These are phyloP conservation scores for Drechslerella coelobrocha DNA, from an alignment of 2,329 filamentous ascomycete species.

Conservation along the genomic window DNA sequence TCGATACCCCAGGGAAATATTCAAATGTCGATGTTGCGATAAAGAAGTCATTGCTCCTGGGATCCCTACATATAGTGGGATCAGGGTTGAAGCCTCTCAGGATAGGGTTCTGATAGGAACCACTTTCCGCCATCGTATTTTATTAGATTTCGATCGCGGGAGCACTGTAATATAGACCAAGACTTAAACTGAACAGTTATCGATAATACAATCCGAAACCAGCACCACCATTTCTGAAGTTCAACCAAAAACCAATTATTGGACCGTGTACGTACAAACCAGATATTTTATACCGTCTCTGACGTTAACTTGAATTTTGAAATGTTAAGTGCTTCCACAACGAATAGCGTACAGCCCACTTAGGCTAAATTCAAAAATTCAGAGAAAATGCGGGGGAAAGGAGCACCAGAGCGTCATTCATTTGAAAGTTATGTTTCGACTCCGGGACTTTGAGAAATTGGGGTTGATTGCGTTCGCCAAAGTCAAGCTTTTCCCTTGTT, in stretches of 20 bases:
- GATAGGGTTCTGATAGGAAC: conserved; percentile 61
- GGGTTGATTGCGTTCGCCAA: background rate
- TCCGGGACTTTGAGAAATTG: background rate
- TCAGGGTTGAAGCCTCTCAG: conserved; percentile 70
- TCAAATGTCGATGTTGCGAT: conserved; percentile 70
- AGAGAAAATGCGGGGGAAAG: background rate
- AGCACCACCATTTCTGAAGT: too few relatives aligned
- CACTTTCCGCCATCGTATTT: conserved; percentile 27
- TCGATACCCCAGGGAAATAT: conserved; percentile 68
- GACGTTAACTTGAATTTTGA: background rate
- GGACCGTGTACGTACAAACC: background rate
- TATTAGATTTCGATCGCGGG: too few relatives aligned
- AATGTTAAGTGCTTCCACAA: background rate
- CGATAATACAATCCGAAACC: too few relatives aligned
- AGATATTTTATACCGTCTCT: background rate
- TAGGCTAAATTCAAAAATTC: background rate
- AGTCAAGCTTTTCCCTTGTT: background rate
- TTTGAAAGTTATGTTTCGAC: background rate
- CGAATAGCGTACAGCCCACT: background rate
- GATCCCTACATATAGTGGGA: conserved; percentile 61
- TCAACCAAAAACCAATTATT: too few relatives aligned
- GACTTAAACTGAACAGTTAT: too few relatives aligned
- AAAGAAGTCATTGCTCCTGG: conserved; percentile 65
- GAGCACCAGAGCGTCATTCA: background rate
- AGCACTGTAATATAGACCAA: too few relatives aligned